Evolutionary conservation across 352 stramenopile genomes (phyloP).

Genomic region (Pythium graminicola): DNA sequence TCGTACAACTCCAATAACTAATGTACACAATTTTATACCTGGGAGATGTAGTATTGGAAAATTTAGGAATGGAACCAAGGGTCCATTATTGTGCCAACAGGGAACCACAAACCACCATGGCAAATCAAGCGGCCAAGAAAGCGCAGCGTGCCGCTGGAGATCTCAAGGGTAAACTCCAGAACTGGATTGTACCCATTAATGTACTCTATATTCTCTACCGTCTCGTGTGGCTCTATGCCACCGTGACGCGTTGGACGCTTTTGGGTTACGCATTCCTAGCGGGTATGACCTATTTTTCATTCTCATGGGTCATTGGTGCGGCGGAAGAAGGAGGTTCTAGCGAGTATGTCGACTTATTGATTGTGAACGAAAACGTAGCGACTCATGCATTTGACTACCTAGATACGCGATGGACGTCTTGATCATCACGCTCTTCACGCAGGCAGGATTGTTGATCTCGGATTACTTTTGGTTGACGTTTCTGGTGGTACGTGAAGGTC

Average conservation of each 20-base stretch:
- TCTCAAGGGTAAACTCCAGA: constrained; percentile 63
- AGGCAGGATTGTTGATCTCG: constrained; percentile 65
- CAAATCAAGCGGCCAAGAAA: constrained; percentile 84
- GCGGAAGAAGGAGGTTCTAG: constrained; percentile 70
- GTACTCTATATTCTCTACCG: constrained; percentile 74
- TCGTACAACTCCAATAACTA: too few relatives aligned
- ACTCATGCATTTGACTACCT: too few relatives aligned
- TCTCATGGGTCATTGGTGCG: constrained; percentile 73
- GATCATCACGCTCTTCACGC: constrained; percentile 74
- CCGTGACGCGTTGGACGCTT: constrained; percentile 64
- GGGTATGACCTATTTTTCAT: constrained; percentile 66
- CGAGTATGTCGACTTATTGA: too few relatives aligned
- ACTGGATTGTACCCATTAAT: constrained; percentile 79
- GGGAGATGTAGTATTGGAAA: too few relatives aligned
- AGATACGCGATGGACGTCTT: constrained; percentile 79
- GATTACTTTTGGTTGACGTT: constrained; percentile 87
- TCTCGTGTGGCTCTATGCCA: constrained; percentile 63
- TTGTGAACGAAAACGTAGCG: too few relatives aligned
- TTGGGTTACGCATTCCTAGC: constrained; percentile 61
- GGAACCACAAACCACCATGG: too few relatives aligned
- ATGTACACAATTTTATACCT: too few relatives aligned
- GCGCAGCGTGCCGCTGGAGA: constrained; percentile 58
- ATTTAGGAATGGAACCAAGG: too few relatives aligned
- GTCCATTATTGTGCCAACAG: too few relatives aligned
- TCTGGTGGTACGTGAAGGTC: constrained; percentile 37